These are phyloP conservation scores for Neurospora intermedia DNA, from an alignment of 495 filamentous ascomycete species.

Conservation along the genomic window DNA sequence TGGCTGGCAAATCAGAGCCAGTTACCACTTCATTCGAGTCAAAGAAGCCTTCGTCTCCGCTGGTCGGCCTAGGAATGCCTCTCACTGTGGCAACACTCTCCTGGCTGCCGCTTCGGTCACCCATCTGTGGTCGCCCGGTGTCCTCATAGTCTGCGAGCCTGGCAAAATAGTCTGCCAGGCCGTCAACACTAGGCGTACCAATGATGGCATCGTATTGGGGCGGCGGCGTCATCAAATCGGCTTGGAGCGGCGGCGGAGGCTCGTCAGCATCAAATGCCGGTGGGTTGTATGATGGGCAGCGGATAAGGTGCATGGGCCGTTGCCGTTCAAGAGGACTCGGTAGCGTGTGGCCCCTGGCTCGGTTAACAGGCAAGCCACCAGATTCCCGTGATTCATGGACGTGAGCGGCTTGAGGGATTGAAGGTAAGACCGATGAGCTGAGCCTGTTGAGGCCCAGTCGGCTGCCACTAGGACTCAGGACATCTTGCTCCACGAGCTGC, in stretches of 20 bases:
- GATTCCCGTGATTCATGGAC: conserved; percentile 6
- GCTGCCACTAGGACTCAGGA: conserved; percentile 2
- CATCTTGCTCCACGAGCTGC: conserved; percentile 16
- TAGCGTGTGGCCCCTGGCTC: conserved; percentile 1
- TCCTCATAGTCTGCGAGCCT: conserved; percentile 37
- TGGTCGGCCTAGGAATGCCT: not conserved
- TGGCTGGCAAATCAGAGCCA: not conserved
- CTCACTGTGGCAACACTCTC: not conserved
- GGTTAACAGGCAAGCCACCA: conserved; percentile 1
- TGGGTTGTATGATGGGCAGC: conserved; percentile 81
- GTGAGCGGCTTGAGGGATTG: conserved; percentile 20
- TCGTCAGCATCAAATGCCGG: conserved; percentile 82
- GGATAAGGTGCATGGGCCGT: conserved; percentile 80
- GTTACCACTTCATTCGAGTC: not conserved
- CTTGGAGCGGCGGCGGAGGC: conserved; percentile 50
- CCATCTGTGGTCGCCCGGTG: conserved; percentile 13
- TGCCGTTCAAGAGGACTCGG: conserved; percentile 9
- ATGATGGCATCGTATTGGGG: conserved; percentile 81
- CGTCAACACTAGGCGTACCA: conserved; percentile 65
- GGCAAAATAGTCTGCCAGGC: conserved; percentile 85
- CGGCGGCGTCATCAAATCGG: conserved; percentile 64
- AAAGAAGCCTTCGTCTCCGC: not conserved
- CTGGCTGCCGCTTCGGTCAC: not conserved
- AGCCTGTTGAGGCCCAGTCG: conserved; percentile 14
- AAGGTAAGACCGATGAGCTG: conserved; percentile 9